These are phyloP conservation scores for Protea cynaroides DNA, from an alignment of 164 flowering plant species.

Conservation along the genomic window DNA sequence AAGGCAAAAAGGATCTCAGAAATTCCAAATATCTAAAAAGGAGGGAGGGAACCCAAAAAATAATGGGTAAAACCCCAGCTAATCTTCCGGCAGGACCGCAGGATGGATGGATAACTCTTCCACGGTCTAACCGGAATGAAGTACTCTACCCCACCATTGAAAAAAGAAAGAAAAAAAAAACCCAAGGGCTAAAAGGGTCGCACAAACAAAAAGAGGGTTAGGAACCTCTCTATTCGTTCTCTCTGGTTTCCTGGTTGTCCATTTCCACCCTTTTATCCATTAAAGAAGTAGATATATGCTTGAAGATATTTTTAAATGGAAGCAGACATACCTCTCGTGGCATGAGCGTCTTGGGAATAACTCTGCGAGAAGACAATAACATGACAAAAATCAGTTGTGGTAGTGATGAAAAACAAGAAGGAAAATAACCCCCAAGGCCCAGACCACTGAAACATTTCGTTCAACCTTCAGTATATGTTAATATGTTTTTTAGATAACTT, in stretches of 20 bases:
- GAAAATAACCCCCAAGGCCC: neutral
- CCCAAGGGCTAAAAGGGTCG: no score
- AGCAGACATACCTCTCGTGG: slow-evolving; percentile 86
- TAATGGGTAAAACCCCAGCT: no score
- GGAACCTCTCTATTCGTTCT: no score
- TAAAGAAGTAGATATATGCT: slow-evolving; percentile 30
- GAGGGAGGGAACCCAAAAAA: no score
- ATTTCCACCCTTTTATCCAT: neutral
- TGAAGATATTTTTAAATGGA: slow-evolving; percentile 18
- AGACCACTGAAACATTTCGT: neutral
- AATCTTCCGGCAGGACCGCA: no score
- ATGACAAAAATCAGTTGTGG: slow-evolving; percentile 43
- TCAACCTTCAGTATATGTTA: neutral
- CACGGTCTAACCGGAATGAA: no score
- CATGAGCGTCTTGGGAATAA: slow-evolving; percentile 98
- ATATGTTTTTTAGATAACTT: neutral
- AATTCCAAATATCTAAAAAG: no score
- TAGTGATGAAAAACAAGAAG: slow-evolving; percentile 7
- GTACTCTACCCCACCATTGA: no score
- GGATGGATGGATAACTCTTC: no score
- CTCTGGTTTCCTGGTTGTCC: neutral
- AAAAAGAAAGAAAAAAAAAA: no score
- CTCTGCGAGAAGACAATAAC: slow-evolving; percentile 67
- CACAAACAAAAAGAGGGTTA: no score
- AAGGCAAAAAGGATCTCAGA: no score